Conservation (phyloP, 2,329 filamentous ascomycete species). For the Fusarium subtropicale region DNA sequence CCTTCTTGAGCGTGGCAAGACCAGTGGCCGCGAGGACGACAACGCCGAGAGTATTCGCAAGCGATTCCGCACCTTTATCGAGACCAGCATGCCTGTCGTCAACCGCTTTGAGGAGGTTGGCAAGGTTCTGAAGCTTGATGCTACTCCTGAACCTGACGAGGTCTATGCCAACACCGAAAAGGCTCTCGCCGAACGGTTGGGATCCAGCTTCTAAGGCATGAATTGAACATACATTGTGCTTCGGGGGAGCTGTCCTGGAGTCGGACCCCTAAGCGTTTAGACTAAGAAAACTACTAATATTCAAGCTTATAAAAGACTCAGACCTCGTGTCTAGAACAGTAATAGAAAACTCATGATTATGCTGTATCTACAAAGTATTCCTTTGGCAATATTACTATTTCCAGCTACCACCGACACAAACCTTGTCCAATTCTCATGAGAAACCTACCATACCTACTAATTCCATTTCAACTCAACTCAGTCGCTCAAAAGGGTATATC, state of each 20-base stretch:
- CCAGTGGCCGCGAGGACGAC: conserved; percentile 89
- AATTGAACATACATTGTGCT: conserved; percentile 23
- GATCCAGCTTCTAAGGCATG: conserved; percentile 49
- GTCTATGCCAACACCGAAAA: conserved; percentile 67
- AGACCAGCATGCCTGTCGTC: conserved; percentile 98
- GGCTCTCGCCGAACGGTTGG: conserved; percentile 62
- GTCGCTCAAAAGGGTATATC: conserved; percentile 34
- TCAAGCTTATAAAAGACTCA: conserved; percentile 25
- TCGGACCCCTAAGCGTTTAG: conserved; percentile 24
- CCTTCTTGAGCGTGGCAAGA: conserved; percentile 90
- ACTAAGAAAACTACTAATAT: conserved; percentile 29
- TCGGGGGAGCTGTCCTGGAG: conserved; percentile 24
- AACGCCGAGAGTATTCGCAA: conserved; percentile 97
- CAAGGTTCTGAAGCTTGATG: conserved; percentile 83
- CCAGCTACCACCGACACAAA: background rate
- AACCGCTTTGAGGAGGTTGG: conserved; percentile 81
- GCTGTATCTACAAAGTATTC: background rate
- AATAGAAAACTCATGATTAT: conserved; percentile 21
- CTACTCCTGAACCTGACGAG: conserved; percentile 73
- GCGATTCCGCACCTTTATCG: conserved; percentile 92
- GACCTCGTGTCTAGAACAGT: background rate
- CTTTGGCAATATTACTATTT: background rate
- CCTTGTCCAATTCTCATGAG: background rate
- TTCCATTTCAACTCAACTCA: background rate
- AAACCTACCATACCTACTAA: background rate